Conservation (phyloP, 2,329 filamentous ascomycete genomes). For the Trichoderma cornu-damae region DNA sequence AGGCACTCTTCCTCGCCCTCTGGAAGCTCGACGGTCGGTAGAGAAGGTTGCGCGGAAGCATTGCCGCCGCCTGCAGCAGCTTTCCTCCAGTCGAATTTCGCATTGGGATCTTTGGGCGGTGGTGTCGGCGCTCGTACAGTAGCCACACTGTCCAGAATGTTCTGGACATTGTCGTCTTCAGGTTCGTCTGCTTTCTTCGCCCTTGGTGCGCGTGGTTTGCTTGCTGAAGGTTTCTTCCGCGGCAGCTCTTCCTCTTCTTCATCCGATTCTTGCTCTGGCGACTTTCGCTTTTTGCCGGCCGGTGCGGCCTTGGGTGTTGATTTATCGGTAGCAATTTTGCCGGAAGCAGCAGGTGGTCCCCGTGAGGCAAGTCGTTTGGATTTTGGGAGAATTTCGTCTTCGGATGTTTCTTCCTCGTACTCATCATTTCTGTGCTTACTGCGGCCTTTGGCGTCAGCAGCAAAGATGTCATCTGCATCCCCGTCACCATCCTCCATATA, state of each 20-base stretch:
- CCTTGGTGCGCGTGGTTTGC: constrained; percentile 54
- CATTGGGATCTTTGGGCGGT: constrained; percentile 62
- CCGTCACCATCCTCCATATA: constrained; percentile 64
- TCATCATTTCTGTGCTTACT: constrained; percentile 68
- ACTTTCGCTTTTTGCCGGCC: constrained; percentile 53
- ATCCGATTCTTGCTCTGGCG: constrained; percentile 49
- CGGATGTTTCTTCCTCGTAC: constrained; percentile 67
- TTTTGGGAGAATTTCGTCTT: constrained; percentile 61
- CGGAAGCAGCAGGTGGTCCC: constrained; percentile 27
- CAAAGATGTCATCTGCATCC: constrained; percentile 77
- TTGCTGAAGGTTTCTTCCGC: constrained; percentile 53
- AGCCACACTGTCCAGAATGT: constrained; percentile 83
- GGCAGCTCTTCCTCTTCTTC: constrained; percentile 52
- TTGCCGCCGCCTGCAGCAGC: constrained; percentile 53
- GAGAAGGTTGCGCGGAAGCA: constrained; percentile 55
- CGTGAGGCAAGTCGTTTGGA: constrained; percentile 53
- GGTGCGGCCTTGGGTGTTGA: constrained; percentile 27
- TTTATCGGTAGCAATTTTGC: constrained; percentile 28
- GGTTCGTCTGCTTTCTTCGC: constrained; percentile 60
- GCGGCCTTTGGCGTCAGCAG: constrained; percentile 61
- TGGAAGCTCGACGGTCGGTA: constrained; percentile 66
- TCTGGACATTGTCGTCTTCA: constrained; percentile 67
- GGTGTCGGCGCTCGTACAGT: constrained; percentile 79
- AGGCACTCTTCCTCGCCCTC: constrained; percentile 84
- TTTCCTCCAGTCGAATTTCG: constrained; percentile 77